Percentiles rank a stretch among this genome's conserved stretches.
Conservation (phyloP, 2,329 filamentous ascomycete genomes). For the Tetracladium maxilliforme region DNA sequence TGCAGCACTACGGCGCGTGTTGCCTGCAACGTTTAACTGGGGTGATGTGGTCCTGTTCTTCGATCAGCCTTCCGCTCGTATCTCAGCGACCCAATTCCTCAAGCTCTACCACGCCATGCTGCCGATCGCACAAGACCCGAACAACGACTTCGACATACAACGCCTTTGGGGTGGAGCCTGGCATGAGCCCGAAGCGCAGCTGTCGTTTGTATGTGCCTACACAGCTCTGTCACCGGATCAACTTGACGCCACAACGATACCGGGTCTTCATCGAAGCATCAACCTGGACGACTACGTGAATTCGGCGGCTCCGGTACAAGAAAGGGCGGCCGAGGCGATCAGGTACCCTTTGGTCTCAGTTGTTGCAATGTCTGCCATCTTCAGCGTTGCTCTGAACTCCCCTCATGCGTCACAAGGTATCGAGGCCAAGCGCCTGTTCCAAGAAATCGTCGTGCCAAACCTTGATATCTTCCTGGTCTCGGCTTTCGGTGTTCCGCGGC, state of each 20-base stretch:
- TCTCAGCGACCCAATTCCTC: conserved; percentile 70
- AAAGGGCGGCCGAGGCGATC: conserved; percentile 50
- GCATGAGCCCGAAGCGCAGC: conserved; percentile 72
- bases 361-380: conserved; percentile 61
- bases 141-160: conserved; percentile 65
- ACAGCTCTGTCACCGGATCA: conserved; percentile 60
- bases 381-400: conserved; percentile 43
- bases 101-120: conserved; percentile 67
- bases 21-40: conserved; percentile 53
- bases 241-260: conserved; percentile 74
- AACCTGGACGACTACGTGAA: conserved; percentile 47
- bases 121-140: conserved; percentile 48
- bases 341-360: conserved; percentile 82
- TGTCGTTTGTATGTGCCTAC: conserved; percentile 88
- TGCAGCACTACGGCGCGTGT: conserved; percentile 44
- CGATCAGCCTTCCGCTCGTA: conserved; percentile 61
- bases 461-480: conserved; percentile 69
- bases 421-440: conserved; percentile 51
- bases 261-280: conserved; percentile 66
- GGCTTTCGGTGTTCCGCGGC: conserved; percentile 60
- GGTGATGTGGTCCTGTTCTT: conserved; percentile 63
- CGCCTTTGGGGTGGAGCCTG: conserved; percentile 80
- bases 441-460: conserved; percentile 55
- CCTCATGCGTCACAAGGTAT: conserved; percentile 44
- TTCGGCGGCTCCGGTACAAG: conserved; percentile 41